These are phyloP conservation scores for Alliaria petiolata DNA, from an alignment of 345 rosid species.

Conservation along the genomic window DNA sequence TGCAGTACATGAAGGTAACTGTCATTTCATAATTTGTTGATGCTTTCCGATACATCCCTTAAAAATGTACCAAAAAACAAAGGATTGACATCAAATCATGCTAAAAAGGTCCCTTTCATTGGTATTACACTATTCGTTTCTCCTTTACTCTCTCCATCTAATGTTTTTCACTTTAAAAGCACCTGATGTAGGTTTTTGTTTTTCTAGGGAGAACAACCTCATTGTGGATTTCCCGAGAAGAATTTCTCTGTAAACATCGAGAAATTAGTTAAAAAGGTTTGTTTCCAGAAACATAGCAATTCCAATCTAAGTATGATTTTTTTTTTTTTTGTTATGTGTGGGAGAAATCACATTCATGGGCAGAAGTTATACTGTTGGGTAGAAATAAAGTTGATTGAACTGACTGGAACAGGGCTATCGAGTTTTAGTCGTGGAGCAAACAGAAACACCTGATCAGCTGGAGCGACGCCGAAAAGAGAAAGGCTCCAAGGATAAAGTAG, in stretches of 20 bases:
- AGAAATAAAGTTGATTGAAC: constrained; percentile 25
- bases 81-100: not conserved
- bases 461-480: constrained; percentile 85
- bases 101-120: not conserved
- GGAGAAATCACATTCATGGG: not conserved
- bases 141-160: not conserved
- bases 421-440: constrained; percentile 95
- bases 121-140: not conserved
- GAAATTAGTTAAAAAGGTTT: constrained; percentile 91
- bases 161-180: not conserved
- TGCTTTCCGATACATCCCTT: not conserved
- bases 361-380: not conserved
- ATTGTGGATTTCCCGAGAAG: constrained; percentile 98
- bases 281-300: constrained; percentile 15
- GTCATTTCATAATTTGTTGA: not conserved
- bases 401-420: constrained; percentile 75
- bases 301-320: constrained; percentile 6
- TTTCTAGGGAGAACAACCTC: constrained; percentile 96
- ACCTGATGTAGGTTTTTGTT: constrained; percentile 16
- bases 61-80: not conserved
- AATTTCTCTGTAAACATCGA: constrained; percentile 85
- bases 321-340: constrained; percentile 1
- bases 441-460: constrained; percentile 96
- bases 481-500: constrained; percentile 92
- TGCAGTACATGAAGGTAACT: constrained; percentile 96